These are phyloP conservation scores for Talaromyces piceae DNA, from an alignment of 2,329 filamentous ascomycete species.

Conservation along the genomic window DNA sequence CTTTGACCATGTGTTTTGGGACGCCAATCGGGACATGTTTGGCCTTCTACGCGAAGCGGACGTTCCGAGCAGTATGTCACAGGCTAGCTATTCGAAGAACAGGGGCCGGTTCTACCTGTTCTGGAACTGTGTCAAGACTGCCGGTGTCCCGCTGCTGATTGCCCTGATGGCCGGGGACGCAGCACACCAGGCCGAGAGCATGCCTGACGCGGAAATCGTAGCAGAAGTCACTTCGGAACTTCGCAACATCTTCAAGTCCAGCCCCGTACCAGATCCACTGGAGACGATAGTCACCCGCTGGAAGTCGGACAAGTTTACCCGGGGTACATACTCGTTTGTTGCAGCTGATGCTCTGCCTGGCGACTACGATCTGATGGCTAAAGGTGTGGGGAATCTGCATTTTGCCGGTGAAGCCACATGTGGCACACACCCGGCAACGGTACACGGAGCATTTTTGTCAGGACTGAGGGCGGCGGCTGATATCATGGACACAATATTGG, in stretches of 20 bases:
- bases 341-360: constrained; percentile 72
- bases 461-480: constrained; percentile 85
- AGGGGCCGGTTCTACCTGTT: constrained; percentile 95
- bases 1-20: constrained; percentile 87
- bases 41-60: constrained; percentile 74
- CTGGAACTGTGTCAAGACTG: constrained; percentile 90
- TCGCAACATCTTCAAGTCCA: constrained; percentile 61
- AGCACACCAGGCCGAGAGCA: constrained; percentile 76
- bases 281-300: constrained; percentile 89
- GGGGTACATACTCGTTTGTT: constrained; percentile 91
- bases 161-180: constrained; percentile 95
- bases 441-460: constrained; percentile 92
- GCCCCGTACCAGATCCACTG: constrained; percentile 63
- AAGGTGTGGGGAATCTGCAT: constrained; percentile 74
- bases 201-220: constrained; percentile 67
- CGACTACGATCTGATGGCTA: constrained; percentile 90
- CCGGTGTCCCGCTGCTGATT: constrained; percentile 77
- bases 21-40: constrained; percentile 83
- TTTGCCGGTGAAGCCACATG: constrained; percentile 97
- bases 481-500: constrained; percentile 70
- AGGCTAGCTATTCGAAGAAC: constrained; percentile 68
- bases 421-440: constrained; percentile 90
- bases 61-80: constrained; percentile 62
- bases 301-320: constrained; percentile 83
- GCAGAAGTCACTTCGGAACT: constrained; percentile 73